phyloP scores from a whole-genome alignment of 1,284 basidiomycete species.

The Cutaneotrichosporon cavernicola region DNA sequence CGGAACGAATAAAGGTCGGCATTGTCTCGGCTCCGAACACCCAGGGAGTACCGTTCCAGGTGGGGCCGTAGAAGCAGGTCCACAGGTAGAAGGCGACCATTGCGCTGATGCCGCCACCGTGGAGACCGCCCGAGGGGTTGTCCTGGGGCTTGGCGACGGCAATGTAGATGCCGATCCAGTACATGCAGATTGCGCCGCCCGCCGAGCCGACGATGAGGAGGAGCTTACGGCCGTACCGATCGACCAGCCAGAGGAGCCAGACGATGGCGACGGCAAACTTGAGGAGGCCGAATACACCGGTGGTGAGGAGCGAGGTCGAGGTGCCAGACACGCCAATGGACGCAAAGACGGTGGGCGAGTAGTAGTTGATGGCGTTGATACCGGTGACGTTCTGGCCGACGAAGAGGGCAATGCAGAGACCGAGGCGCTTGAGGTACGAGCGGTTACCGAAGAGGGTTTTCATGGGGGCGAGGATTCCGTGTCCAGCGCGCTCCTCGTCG shows the following conservation, averaged over 20 bases:
- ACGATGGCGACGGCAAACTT: conserved; percentile 38
- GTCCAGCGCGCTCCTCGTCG: conserved; percentile 24
- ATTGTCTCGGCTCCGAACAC: conserved; percentile 50
- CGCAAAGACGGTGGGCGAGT: conserved; percentile 45
- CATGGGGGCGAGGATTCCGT: conserved; percentile 14
- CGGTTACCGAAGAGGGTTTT: conserved; percentile 12
- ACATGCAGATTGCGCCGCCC: conserved; percentile 32
- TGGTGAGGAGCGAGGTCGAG: conserved; percentile 37
- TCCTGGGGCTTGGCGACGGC: conserved; percentile 33
- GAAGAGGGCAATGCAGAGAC: conserved; percentile 17
- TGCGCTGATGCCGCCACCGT: conserved; percentile 36
- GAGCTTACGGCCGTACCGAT: conserved; percentile 41
- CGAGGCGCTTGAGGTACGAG: conserved; percentile 13
- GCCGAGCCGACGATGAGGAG: conserved; percentile 20
- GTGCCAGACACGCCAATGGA: conserved; percentile 49
- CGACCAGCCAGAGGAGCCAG: conserved; percentile 41
- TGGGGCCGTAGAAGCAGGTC: conserved; percentile 41
- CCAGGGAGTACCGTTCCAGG: conserved; percentile 48
- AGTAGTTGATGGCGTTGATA: conserved; percentile 34
- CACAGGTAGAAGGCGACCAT: conserved; percentile 50
- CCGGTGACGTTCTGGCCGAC: conserved; percentile 20
- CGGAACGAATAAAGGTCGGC: conserved; percentile 46
- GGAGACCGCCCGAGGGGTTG: conserved; percentile 28
- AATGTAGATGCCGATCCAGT: conserved; percentile 37
- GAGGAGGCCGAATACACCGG: conserved; percentile 53